Evolutionary conservation across 768 basidiomycete genomes (phyloP), one percentile per base, ranked within the genome.

Genomic region (Tubosaeta brunneosetosa): DNA sequence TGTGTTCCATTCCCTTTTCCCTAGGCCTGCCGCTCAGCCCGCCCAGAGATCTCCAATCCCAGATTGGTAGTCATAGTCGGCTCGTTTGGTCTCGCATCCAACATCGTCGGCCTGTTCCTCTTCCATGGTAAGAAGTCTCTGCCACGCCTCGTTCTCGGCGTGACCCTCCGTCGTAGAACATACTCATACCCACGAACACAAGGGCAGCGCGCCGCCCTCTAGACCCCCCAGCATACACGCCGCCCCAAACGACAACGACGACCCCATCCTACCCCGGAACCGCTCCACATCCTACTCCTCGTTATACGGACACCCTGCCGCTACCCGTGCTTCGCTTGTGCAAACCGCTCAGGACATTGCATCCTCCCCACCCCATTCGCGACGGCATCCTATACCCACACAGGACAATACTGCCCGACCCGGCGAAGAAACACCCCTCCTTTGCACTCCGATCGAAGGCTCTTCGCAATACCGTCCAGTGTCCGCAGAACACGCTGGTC

Each of bases 21-120:
- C 38, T 34, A 36, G 49, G 22, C 34, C 31, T 14, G 6, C 27
- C 33, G 26, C 51, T 58, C 49, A 64, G 22, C 17, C 13, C 33
- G 47, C 17, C 34, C 69, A 91, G 95, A 97, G 67, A 88, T 99
- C 34, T 84, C 85, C 16, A 94, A 90, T 61, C 91, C 97, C 0
- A 82, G 80, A 59, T 74, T 99, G 13, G 81, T 99, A 31, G 91
- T 97, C 9, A 71, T 94, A 19, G 97, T 99, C 25, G 97, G 97
- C 7, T 82, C 82, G 25, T 76, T 93, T 12, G 97, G 97, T 33
- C 73, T 99, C 12, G 81, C 86, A 0, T 97, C 93, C 25, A 99
- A 99, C 63, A 77, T 98, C 26, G 79, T 97, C 43, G 97, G 97
- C 9, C 71, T 99, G 33, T 89, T 95, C 75, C 73, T 99, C 45